Conservation (phyloP, 805 yeast genomes). For the Metschnikowia colocasiae region DNA sequence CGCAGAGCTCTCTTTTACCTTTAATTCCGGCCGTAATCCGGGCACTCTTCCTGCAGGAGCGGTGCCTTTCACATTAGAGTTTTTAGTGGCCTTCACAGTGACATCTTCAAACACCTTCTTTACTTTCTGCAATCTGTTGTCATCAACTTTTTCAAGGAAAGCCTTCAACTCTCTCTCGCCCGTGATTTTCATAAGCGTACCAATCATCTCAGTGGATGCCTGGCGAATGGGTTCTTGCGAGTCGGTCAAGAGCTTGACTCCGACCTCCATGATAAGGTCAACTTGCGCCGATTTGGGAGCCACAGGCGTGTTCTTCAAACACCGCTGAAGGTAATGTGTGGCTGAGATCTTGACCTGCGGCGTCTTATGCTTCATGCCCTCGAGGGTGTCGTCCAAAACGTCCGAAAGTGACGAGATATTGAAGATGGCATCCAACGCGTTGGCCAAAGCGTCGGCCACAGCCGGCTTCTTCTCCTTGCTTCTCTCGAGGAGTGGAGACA, state of each 20-base stretch:
- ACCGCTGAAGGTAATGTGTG: slow-evolving; percentile 59
- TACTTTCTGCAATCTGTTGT: slow-evolving; percentile 65
- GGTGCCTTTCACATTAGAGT: slow-evolving; percentile 2
- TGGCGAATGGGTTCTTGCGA: slow-evolving; percentile 81
- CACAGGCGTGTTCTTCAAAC: slow-evolving; percentile 48
- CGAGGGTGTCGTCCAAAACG: slow-evolving; percentile 56
- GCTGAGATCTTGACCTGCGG: slow-evolving; percentile 78
- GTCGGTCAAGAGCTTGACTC: slow-evolving; percentile 68
- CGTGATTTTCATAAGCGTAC: slow-evolving; percentile 75
- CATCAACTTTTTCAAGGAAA: slow-evolving; percentile 69
- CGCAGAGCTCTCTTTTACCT: slow-evolving; percentile 9
- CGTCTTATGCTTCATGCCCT: slow-evolving; percentile 66
- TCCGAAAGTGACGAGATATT: slow-evolving; percentile 47
- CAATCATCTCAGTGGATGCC: slow-evolving; percentile 72
- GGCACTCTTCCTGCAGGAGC: slow-evolving; percentile 6
- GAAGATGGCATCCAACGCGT: slow-evolving; percentile 64
- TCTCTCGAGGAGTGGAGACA: slow-evolving; percentile 69
- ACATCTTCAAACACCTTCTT: slow-evolving; percentile 54
- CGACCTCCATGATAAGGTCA: slow-evolving; percentile 52
- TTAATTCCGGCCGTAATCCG: slow-evolving; percentile 5
- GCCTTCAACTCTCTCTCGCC: slow-evolving; percentile 67
- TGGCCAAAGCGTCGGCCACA: slow-evolving; percentile 67
- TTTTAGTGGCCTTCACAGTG: slow-evolving; percentile 39
- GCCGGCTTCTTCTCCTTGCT: slow-evolving; percentile 83
- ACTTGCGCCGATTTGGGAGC: slow-evolving; percentile 53